Evolutionary conservation across 768 basidiomycete genomes (phyloP), one percentile per base, ranked within the genome.

Genomic region (Kwoniella shandongensis): DNA sequence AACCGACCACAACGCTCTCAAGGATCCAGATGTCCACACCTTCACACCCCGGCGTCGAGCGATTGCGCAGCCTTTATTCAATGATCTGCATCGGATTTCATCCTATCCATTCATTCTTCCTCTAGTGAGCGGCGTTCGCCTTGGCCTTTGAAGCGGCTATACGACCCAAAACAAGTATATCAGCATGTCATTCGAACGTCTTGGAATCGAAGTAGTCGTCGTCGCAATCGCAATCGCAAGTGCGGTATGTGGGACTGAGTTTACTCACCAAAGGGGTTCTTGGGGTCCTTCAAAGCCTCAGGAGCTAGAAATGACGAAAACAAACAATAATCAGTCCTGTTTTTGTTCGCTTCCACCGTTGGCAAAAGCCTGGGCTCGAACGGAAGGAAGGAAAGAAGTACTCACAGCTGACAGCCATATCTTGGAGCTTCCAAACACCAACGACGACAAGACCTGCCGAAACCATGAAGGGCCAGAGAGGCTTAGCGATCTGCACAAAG

Each of bases 391-490:
- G 25, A 38, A 23, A 29, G 47, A 17, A 23, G 23, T 36, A 70
- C 74, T 63, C 59, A 75, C 74, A 53, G 47, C 62, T 63, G 44
- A 75, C 52, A 54, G 56, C 70, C 17, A 68, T 45, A 32, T 64
- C 62, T 62, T 76, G 74, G 32, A 69, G 35, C 59, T 70, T 70
- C 54, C 50, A 49, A 45, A 73, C 69, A 58, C 72, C 74, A 46
- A 40, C 63, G 42, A 65, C 62, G 56, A 68, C 67, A 49, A 73
- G 53, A 35, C 41, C 70, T 11, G 66, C 54, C 32, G 66, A 68
- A 51, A 67, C 44, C 58, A 73, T 62, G 72, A 76, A 76, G 26
- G 74, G 74, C 64, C 65, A 64, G 54, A 76, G 56, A 44, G 74
- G 74, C 61, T 72, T 72, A 49, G 66, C 59, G 64, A 76, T 63